A percentile compares a stretch with the other conserved stretches of the same genome.
Conservation (phyloP, 345 rosid species). For the Lepidium sativum region DNA sequence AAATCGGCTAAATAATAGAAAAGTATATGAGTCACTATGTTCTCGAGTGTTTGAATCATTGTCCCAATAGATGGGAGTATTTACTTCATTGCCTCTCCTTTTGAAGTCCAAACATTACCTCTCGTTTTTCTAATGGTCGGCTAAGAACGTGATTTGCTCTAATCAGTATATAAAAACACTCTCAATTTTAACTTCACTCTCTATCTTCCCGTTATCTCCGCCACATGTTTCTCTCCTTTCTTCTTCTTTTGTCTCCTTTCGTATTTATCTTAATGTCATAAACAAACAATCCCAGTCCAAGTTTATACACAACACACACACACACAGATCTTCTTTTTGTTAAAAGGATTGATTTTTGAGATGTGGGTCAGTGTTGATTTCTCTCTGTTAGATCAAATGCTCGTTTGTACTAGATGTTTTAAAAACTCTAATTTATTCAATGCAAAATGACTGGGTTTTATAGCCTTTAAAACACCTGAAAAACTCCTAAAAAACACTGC, state of each 20-base stretch:
- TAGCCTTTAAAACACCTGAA: too few species aligned
- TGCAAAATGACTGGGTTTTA: too few species aligned
- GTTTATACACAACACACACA: too few species aligned
- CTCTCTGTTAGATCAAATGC: too few species aligned
- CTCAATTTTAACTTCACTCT: slow-evolving; percentile 1
- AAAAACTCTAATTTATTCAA: too few species aligned
- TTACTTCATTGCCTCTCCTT: slow-evolving; percentile 3
- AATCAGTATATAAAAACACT: not conserved
- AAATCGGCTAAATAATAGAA: too few species aligned
- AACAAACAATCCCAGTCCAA: not conserved
- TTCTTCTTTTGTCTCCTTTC: not conserved
- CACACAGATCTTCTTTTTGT: not conserved
- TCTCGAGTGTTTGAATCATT: too few species aligned
- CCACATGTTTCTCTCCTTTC: slow-evolving; percentile 22
- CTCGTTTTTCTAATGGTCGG: slow-evolving; percentile 14
- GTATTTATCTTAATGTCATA: not conserved
- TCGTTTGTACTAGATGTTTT: too few species aligned
- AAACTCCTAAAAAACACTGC: too few species aligned
- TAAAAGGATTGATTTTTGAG: not conserved
- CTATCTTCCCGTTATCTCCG: slow-evolving; percentile 22
- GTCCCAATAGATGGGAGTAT: not conserved
- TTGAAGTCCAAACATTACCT: not conserved
- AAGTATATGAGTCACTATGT: too few species aligned
- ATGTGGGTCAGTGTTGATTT: slow-evolving; percentile 4
- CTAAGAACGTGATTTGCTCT: slow-evolving; percentile 29